A percentile compares a stretch with the other conserved stretches of the same genome.
phyloP scores from a whole-genome alignment of 306 rosid species.

The Pyrus betulifolia region DNA sequence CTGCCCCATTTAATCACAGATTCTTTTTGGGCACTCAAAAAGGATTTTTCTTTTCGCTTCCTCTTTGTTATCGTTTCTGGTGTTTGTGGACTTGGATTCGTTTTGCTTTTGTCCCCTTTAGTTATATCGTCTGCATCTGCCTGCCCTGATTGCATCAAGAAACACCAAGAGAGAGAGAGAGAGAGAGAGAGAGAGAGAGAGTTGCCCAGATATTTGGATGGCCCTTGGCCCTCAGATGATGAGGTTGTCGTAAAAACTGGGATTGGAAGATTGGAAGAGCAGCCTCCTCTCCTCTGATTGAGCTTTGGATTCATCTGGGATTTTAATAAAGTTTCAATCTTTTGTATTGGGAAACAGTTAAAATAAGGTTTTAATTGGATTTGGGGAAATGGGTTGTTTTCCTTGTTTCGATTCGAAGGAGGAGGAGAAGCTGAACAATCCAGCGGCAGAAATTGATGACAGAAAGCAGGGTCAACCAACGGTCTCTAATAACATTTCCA shows the following conservation, averaged over 20 bases:
- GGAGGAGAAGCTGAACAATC: conserved; percentile 84
- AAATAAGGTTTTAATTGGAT: conserved; percentile 6
- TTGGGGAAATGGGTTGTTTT: conserved; percentile 74
- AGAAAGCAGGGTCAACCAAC: conserved; percentile 39
- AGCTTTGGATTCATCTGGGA: conserved; percentile 9
- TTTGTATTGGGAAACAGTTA: conserved; percentile 4
- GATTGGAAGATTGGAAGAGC: conserved; percentile 19
- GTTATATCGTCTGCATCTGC: conserved; percentile 7
- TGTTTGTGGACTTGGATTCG: conserved; percentile 22
- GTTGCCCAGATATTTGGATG: conserved; percentile 19
- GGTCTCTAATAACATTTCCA: conserved; percentile 38
- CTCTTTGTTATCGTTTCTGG: conserved; percentile 23
- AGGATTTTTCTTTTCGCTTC: background rate
- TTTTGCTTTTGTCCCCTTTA: conserved; percentile 21
- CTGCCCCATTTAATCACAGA: conserved; percentile 2
- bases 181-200: background rate
- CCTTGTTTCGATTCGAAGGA: conserved; percentile 90
- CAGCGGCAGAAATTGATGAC: conserved; percentile 42
- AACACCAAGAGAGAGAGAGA: background rate
- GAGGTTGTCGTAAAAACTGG: conserved; percentile 6
- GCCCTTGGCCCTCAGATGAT: conserved; percentile 11
- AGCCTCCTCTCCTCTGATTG: conserved; percentile 13
- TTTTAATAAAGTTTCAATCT: background rate
- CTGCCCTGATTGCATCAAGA: conserved; percentile 21
- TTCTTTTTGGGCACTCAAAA: background rate